Evolutionary conservation across 345 rosid species (phyloP).

Genomic region (Murraya koenigii): DNA sequence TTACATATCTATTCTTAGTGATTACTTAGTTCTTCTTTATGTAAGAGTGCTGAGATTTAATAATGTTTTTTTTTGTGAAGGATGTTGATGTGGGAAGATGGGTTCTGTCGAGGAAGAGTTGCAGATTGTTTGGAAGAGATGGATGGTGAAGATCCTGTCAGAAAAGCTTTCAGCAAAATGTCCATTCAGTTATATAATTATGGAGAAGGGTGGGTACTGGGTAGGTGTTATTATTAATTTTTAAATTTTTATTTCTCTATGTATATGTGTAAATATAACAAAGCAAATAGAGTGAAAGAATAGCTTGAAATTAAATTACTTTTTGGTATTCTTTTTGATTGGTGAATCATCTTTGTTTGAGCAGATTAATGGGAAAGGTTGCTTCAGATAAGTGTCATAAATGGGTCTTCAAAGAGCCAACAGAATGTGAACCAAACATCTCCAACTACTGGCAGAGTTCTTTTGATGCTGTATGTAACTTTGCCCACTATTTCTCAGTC

Average conservation of each 20-base stretch:
- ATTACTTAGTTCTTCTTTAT: background rate
- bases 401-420: slow-evolving; percentile 98
- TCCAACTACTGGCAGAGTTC: slow-evolving; percentile 99
- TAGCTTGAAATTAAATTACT: background rate
- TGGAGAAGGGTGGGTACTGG: slow-evolving; percentile 99
- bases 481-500: background rate
- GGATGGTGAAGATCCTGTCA: slow-evolving; percentile 90
- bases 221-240: slow-evolving; percentile 56
- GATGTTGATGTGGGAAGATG: slow-evolving; percentile 99
- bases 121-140: slow-evolving; percentile 79
- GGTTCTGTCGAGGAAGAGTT: slow-evolving; percentile 79
- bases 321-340: slow-evolving; percentile 9
- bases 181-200: slow-evolving; percentile 99
- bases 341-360: slow-evolving; percentile 1
- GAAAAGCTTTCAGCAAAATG: slow-evolving; percentile 99
- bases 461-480: slow-evolving; percentile 82
- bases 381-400: slow-evolving; percentile 98
- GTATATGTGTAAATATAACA: background rate
- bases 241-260: slow-evolving; percentile 14
- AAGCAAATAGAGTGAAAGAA: background rate
- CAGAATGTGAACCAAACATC: slow-evolving; percentile 91
- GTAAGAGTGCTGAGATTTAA: background rate
- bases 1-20: background rate
- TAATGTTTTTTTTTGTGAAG: slow-evolving; percentile 28
- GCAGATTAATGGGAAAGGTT: slow-evolving; percentile 99